A percentile compares a stretch with the other conserved stretches of the same genome.
These are phyloP conservation scores for Leishmania gerbilli DNA, from an alignment of 208 protist genomes.

Conservation along the genomic window DNA sequence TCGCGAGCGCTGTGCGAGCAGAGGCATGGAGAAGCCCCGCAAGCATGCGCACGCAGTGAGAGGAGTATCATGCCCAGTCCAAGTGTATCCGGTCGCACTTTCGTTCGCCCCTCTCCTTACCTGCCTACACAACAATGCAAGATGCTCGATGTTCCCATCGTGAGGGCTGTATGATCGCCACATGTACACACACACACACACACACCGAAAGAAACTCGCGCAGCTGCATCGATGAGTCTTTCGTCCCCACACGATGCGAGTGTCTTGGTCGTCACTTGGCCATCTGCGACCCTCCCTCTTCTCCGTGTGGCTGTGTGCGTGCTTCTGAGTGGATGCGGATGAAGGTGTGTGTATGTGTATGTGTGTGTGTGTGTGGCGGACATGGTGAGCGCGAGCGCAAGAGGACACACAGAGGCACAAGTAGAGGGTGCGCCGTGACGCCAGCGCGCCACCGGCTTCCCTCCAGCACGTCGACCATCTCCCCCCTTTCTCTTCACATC, in stretches of 20 bases:
- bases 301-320: not conserved
- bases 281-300: not conserved
- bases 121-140: not conserved
- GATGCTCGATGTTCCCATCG: not conserved
- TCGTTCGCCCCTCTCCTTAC: not conserved
- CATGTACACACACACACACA: not conserved
- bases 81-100: not conserved
- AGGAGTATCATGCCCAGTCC: not conserved
- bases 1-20: not conserved
- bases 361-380: not conserved
- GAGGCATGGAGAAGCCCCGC: not conserved
- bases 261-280: not conserved
- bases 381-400: not conserved
- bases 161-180: not conserved
- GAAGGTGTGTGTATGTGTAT: no score
- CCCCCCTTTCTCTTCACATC: not conserved
- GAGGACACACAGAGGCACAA: not conserved
- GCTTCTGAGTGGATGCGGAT: not conserved
- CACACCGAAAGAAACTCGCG: no score
- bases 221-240: no score
- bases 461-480: not conserved
- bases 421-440: not conserved
- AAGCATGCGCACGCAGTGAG: not conserved
- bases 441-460: not conserved
- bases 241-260: no score